phyloP scores from a whole-genome alignment of 495 filamentous ascomycete genomes.

The Aspergillus asperescens region DNA sequence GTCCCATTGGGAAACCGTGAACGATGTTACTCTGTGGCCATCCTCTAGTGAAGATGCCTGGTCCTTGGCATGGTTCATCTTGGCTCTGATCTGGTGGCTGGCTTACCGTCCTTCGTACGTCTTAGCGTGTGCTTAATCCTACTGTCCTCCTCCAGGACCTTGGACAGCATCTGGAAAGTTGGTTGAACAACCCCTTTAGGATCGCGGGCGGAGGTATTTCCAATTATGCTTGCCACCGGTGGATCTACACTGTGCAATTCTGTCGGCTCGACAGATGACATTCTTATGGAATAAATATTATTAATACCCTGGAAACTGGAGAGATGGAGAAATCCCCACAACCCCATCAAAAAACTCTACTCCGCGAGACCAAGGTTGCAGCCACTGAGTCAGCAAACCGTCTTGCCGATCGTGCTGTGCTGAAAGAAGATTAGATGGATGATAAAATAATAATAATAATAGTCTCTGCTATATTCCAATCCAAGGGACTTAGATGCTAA shows the following conservation, averaged over 20 bases:
- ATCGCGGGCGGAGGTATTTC: no score
- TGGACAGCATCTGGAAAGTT: background rate
- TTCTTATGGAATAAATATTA: background rate
- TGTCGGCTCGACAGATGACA: no score
- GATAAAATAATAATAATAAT: background rate
- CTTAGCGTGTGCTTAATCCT: slow-evolving; percentile 11
- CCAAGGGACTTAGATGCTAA: background rate
- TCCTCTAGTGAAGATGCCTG: background rate
- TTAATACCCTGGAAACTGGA: background rate
- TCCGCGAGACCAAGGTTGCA: background rate
- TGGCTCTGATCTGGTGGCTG: slow-evolving; percentile 12
- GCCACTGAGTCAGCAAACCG: background rate
- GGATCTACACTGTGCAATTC: no score
- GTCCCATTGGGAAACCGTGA: background rate
- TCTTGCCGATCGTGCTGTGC: background rate
- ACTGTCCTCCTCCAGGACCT: background rate
- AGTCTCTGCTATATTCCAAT: background rate
- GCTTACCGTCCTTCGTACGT: background rate
- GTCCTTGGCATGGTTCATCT: slow-evolving; percentile 5
- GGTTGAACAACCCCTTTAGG: no score
- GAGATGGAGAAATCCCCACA: slow-evolving; percentile 6
- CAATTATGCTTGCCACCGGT: no score
- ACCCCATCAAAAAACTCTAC: background rate
- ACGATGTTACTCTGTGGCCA: background rate
- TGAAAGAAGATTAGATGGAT: background rate